Percentiles rank a stretch among this genome's conserved stretches.
phyloP scores from a whole-genome alignment of 805 yeast species.

The Lachancea meyersii region DNA sequence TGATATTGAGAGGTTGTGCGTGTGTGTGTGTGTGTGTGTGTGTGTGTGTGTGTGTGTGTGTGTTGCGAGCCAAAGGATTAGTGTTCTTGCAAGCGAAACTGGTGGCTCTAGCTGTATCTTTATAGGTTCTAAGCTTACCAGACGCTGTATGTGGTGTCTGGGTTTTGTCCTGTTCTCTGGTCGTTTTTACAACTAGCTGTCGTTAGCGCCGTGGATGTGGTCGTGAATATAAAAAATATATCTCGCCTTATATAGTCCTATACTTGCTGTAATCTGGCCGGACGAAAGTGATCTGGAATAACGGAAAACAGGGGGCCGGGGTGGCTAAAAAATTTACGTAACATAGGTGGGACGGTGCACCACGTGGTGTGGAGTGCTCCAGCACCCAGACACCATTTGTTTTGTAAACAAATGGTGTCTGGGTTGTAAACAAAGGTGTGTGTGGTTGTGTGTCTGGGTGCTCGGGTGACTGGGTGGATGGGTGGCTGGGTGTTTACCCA shows the following conservation, averaged over 20 bases:
- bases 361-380: background rate
- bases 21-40: background rate
- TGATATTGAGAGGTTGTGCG: background rate
- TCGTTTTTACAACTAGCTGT: background rate
- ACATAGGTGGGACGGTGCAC: background rate
- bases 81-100: background rate
- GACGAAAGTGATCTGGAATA: background rate
- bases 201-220: background rate
- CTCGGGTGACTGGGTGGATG: background rate
- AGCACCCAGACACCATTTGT: slow-evolving; percentile 7
- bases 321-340: background rate
- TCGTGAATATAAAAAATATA: background rate
- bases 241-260: slow-evolving; percentile 1
- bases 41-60: background rate
- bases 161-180: background rate
- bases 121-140: background rate
- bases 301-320: background rate
- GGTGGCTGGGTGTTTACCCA: too few relatives aligned
- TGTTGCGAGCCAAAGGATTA: background rate
- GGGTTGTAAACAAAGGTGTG: slow-evolving; percentile 9
- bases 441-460: background rate
- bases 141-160: background rate
- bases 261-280: background rate
- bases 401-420: slow-evolving; percentile 13
- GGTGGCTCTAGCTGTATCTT: background rate